These are phyloP conservation scores for Leccinum disarticulatum DNA, from an alignment of 768 basidiomycete species.

Conservation along the genomic window DNA sequence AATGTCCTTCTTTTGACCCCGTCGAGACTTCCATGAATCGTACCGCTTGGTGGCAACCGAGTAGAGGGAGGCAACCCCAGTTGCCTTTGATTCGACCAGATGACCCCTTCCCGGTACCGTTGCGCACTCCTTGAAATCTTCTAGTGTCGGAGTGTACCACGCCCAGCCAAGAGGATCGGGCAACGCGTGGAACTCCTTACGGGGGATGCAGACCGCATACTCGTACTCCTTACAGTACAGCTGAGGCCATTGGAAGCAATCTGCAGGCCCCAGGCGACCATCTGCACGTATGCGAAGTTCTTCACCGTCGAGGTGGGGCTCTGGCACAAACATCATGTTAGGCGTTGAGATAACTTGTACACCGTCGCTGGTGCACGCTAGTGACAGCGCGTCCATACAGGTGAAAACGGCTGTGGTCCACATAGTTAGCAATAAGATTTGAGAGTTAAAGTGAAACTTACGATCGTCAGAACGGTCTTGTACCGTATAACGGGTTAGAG, in stretches of 20 bases:
- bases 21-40: no score
- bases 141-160: neutral
- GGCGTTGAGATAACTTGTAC: neutral
- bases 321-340: neutral
- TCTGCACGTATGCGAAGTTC: neutral
- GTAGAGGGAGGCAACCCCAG: no score
- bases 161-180: constrained; percentile 1
- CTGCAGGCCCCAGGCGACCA: neutral
- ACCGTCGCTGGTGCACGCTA: neutral
- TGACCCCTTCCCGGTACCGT: no score
- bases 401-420: neutral
- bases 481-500: no score
- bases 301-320: neutral
- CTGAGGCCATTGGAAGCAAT: neutral
- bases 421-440: no score
- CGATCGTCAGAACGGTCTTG: no score
- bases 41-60: no score
- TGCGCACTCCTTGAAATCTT: neutral
- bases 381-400: neutral
- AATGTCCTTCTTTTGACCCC: no score
- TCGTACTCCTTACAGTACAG: neutral
- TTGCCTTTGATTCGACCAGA: no score
- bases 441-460: no score
- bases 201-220: neutral
- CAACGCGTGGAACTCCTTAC: neutral